Conservation (phyloP, 805 yeast genomes). For the Groenewaldozyma tartarivorans region DNA sequence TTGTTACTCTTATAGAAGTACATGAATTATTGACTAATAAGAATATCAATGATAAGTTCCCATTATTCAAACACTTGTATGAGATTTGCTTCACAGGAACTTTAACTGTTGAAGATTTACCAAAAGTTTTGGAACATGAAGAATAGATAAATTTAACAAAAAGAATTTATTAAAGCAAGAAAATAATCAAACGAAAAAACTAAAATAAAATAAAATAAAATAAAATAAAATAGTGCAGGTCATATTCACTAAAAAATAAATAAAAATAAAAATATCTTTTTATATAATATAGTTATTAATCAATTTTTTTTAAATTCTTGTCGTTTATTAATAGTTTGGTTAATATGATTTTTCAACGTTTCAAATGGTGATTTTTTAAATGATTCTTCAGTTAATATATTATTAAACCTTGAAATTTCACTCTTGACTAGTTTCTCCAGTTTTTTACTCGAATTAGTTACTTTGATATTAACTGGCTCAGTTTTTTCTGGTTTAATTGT, state of each 20-base stretch:
- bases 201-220: too few relatives aligned
- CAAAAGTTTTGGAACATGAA: slow-evolving; percentile 27
- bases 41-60: slow-evolving; percentile 58
- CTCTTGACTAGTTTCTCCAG: slow-evolving; percentile 17
- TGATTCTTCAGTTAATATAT: slow-evolving; percentile 12
- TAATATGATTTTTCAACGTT: slow-evolving; percentile 13
- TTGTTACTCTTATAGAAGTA: slow-evolving; percentile 83
- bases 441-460: slow-evolving; percentile 12
- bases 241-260: too few relatives aligned
- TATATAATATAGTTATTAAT: too few relatives aligned
- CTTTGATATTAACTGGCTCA: slow-evolving; percentile 9
- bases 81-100: slow-evolving; percentile 63
- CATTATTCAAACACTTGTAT: slow-evolving; percentile 71
- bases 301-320: slow-evolving; percentile 14
- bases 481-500: not conserved
- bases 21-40: slow-evolving; percentile 62
- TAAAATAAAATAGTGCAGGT: too few relatives aligned
- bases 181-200: too few relatives aligned
- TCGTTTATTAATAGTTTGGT: slow-evolving; percentile 13
- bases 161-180: not conserved
- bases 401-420: slow-evolving; percentile 17
- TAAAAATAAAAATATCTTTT: too few relatives aligned
- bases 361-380: slow-evolving; percentile 19
- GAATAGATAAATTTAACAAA: not conserved
- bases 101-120: slow-evolving; percentile 65